These are phyloP conservation scores for Fusarium decemcellulare DNA, from an alignment of 2,329 filamentous ascomycete species.

Conservation along the genomic window DNA sequence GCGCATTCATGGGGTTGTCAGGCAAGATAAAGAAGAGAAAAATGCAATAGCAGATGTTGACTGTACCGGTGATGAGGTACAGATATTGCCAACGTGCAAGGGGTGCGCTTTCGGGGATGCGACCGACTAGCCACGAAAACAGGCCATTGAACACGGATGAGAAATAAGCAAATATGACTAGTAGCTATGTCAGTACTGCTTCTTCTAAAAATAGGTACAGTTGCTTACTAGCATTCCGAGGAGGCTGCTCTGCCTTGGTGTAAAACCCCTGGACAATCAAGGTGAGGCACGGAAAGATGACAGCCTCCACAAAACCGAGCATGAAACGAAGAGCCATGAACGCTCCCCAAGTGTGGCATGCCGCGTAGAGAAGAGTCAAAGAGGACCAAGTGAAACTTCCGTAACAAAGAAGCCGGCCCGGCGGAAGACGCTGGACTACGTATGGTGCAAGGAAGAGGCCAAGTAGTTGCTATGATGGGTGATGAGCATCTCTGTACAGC, in stretches of 20 bases:
- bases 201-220: neutral
- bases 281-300: constrained; percentile 27
- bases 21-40: constrained; percentile 5
- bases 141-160: constrained; percentile 47
- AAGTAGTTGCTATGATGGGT: too few species aligned
- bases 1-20: constrained; percentile 12
- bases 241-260: constrained; percentile 30
- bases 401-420: constrained; percentile 29
- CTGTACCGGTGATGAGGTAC: constrained; percentile 38
- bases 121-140: constrained; percentile 52
- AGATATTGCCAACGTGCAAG: constrained; percentile 41
- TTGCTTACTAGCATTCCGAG: constrained; percentile 27
- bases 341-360: constrained; percentile 28
- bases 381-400: constrained; percentile 17
- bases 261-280: constrained; percentile 28
- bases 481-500: neutral
- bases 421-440: constrained; percentile 32
- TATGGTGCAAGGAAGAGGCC: constrained; percentile 1
- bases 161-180: constrained; percentile 34
- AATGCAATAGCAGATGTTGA: constrained; percentile 20
- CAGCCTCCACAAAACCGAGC: constrained; percentile 28
- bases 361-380: constrained; percentile 27
- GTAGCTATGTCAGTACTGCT: neutral
- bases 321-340: constrained; percentile 36
- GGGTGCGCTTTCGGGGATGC: constrained; percentile 45